Conservation (phyloP, 495 filamentous ascomycete genomes). For the Aspergillus hancockii region DNA sequence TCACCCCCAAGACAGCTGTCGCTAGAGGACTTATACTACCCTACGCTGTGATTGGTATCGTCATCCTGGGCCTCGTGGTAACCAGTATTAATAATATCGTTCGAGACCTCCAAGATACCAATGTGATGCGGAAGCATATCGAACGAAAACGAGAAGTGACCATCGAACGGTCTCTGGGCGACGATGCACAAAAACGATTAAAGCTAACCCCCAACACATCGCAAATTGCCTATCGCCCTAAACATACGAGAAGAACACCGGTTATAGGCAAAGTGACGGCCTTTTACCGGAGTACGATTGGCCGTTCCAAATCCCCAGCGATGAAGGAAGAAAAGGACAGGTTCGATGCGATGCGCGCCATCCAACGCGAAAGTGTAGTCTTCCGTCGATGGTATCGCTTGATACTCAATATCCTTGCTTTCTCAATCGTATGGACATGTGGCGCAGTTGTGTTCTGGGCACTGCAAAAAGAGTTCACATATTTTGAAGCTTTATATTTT, state of each 20-base stretch:
- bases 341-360: conserved; percentile 80
- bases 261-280: conserved; percentile 29
- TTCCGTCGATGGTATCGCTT: conserved; percentile 73
- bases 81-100: conserved; percentile 76
- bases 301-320: conserved; percentile 31
- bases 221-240: conserved; percentile 13
- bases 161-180: conserved; percentile 38
- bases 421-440: conserved; percentile 70
- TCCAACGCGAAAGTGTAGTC: conserved; percentile 63
- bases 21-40: conserved; percentile 74
- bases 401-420: conserved; percentile 64
- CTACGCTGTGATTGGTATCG: conserved; percentile 80
- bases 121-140: conserved; percentile 66
- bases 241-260: conserved; percentile 18
- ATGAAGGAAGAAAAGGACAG: conserved; percentile 62
- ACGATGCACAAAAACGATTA: not conserved
- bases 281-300: conserved; percentile 12
- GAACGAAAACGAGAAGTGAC: conserved; percentile 58
- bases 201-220: conserved; percentile 7
- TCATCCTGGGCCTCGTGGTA: conserved; percentile 84
- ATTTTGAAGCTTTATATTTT: conserved; percentile 83
- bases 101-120: conserved; percentile 61
- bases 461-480: conserved; percentile 54
- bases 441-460: conserved; percentile 77
- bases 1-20: conserved; percentile 44